These are phyloP conservation scores for Penicillium paneum DNA, from an alignment of 2,329 filamentous ascomycete genomes.

Conservation along the genomic window DNA sequence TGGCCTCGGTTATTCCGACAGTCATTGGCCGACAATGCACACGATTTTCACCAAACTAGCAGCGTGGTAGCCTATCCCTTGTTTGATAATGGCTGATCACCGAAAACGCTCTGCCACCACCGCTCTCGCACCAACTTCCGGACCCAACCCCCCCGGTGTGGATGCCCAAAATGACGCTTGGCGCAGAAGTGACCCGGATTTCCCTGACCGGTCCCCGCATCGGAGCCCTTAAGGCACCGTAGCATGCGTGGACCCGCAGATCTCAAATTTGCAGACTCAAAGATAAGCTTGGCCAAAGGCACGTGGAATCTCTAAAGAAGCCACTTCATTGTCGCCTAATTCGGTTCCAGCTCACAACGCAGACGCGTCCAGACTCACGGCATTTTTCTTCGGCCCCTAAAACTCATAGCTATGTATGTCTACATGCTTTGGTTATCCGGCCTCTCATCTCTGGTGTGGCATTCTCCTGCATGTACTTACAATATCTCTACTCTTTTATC, in stretches of 20 bases:
- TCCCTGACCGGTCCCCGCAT: constrained; percentile 2
- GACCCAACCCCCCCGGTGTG: constrained; percentile 2
- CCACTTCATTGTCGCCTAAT: background rate
- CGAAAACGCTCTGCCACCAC: background rate
- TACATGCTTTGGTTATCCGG: constrained; percentile 4
- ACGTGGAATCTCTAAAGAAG: background rate
- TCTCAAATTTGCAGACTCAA: background rate
- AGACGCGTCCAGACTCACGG: background rate
- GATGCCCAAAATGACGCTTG: constrained; percentile 2
- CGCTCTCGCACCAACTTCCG: constrained; percentile 1
- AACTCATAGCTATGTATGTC: constrained; percentile 2
- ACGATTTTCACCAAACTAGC: background rate
- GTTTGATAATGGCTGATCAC: constrained; percentile 1
- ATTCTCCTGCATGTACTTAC: constrained; percentile 21
- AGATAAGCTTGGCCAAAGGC: background rate
- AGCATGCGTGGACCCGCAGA: background rate
- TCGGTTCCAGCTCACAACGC: background rate
- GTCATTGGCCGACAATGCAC: background rate
- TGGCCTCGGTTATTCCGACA: constrained; percentile 4
- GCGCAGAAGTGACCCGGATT: constrained; percentile 1
- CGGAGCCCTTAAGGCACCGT: background rate
- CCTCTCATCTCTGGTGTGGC: constrained; percentile 6
- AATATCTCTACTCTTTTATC: constrained; percentile 14
- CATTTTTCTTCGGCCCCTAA: background rate
- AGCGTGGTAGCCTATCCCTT: background rate